Evolutionary conservation across 78 protist genomes (phyloP).

Genomic region (Creolimax fragrantissima): DNA sequence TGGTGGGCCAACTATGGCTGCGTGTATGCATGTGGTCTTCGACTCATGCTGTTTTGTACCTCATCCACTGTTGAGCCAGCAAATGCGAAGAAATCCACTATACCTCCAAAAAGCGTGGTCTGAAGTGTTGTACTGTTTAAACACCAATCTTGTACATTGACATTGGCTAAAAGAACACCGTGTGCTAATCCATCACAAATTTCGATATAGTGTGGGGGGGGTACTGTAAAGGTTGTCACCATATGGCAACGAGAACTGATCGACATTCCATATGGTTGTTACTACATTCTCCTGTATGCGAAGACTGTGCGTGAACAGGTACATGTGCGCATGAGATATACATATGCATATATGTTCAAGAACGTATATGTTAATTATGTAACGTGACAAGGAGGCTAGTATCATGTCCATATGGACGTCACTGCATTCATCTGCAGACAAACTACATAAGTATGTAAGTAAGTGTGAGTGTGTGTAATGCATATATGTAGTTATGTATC

Average conservation of each 20-base stretch:
- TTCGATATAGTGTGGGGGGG: background rate
- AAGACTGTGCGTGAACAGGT: background rate
- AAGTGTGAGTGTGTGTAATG: no score
- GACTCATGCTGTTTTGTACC: no score
- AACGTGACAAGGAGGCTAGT: no score
- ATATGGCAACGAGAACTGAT: background rate
- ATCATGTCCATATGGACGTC: no score
- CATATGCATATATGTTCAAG: background rate
- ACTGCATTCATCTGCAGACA: no score
- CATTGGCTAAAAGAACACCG: background rate
- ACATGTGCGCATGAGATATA: background rate
- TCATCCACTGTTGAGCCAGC: slow-evolving; percentile 6
- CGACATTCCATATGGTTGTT: background rate
- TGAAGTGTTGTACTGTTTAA: background rate
- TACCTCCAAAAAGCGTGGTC: background rate
- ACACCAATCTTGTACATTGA: background rate
- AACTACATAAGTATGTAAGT: no score
- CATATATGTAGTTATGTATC: no score
- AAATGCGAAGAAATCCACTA: background rate
- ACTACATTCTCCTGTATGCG: background rate
- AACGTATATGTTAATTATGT: no score
- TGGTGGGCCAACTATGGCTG: no score
- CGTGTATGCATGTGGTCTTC: no score
- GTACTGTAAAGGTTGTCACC: background rate
- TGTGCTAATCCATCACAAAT: background rate